Evolutionary conservation across 2,329 filamentous ascomycete genomes (phyloP), one percentile per base, ranked within the genome.

Genomic region (Drechslerella coelobrocha): DNA sequence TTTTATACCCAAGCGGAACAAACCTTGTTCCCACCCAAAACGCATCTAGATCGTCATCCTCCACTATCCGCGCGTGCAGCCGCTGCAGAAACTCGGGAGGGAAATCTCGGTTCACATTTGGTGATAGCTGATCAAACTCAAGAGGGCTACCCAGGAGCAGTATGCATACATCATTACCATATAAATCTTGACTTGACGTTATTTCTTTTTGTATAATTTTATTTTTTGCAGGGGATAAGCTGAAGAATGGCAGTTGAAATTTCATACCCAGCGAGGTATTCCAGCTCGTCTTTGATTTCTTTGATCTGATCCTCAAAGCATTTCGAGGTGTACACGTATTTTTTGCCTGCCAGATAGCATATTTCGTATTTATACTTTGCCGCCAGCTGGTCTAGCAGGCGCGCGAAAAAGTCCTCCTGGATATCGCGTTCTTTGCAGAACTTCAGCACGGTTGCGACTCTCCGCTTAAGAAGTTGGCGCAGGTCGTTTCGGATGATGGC

Each of bases 391-490:
- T 62, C 62, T 53, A 74, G 57, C 51, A 76, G 55, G 31, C 72
- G 74, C 34, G 69, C 72, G 51, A 75, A 61, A 29, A 75, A 61
- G n/a, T 74, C 73, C 19, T 60, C 7, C 29, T 75, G 72, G 37
- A 76, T 72, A 51, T 73, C 61, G 7, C 73, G 69, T 23, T 68
- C 68, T 17, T 56, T 51, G 29, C 61, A 72, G 24, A 75, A 76
- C 7, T 72, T 72, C 7, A 68, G 23, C 34, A 72, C 65, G 17
- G 68, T 71, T 26, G 75, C 56, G 5, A 75, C 65, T 29, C 37
- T 55, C 37, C 57, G 48, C 17, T 50, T 34, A 8, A 76, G 31
- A 12, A 73, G 54, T 37, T 37, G 59, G 50, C 56, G 37, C 39
- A 76, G 53, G n/a, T 63, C 61, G 29, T 68, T 54, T 52, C 65